Base-by-base conservation (phyloP, 2,329 filamentous ascomycete species). In the Phoma herbarum region DNA sequence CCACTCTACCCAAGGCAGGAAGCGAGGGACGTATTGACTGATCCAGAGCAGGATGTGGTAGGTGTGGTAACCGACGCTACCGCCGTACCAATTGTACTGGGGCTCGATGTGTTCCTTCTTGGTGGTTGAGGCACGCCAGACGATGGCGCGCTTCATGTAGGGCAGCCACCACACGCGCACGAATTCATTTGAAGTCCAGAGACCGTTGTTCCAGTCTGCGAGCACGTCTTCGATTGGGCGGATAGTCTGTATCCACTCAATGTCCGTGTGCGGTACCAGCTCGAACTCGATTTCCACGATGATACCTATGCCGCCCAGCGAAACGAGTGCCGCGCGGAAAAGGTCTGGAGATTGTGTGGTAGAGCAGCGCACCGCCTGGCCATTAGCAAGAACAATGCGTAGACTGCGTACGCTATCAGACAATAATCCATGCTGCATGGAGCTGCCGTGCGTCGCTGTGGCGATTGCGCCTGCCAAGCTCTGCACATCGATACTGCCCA, bases 131-230 rank as follows among this genome's bases (percentile, higher is more conserved):
- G 93, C 95, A 39, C 87, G 86, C 95, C 95, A 99, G 44, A 96
- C 86, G 46, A 98, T 91, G 0, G 92, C 92, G 44, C 92, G 86
- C 55, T 92, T 87, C 73, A 91, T 92, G 79, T 98, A 97, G 0
- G 95, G 95, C 74, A 97, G 88, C 95, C 95, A 99, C 94, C 95
- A 99, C 26, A 97, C 92, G 26, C 95, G 86, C 25, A 96, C 92
- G 72, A 94, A 99, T 77, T 98, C 93, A 61, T 89, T 87, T 61
- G 88, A 85, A 1, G 86, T 91, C 94, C 95, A 98, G 14, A 98
- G 83, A 31, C 85, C 84, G 7, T 80, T 83, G 18, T 88, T 78
- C 92, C 95, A 98, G 7, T 85, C 82, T 11, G 83, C 80, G 46
- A 96, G 82, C 62, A 97, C 85, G 44, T 86, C 83, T 43, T 81